phyloP scores from a whole-genome alignment of 1,284 basidiomycete genomes.

The Cystobasidium sp. region DNA sequence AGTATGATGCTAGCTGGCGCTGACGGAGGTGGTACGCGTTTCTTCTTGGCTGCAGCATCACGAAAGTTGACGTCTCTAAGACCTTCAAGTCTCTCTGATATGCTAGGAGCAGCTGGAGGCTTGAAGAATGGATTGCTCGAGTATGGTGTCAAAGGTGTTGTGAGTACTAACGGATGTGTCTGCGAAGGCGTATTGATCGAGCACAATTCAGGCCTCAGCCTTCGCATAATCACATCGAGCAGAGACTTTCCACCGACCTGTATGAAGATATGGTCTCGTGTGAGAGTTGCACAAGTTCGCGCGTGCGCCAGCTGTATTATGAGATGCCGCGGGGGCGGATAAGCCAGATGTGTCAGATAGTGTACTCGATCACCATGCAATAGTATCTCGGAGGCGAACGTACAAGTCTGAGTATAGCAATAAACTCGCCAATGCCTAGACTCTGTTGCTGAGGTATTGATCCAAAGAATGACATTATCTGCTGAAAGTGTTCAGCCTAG shows the following conservation, averaged over 20 bases:
- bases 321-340: background rate
- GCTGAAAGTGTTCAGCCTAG: background rate
- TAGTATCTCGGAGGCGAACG: background rate
- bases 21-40: conserved; percentile 17
- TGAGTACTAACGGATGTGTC: conserved; percentile 41
- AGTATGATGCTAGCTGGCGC: background rate
- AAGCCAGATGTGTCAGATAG: background rate
- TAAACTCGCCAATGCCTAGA: conserved; percentile 32
- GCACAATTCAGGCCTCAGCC: background rate
- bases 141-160: background rate
- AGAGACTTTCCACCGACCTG: conserved; percentile 4
- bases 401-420: conserved; percentile 41
- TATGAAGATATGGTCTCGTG: conserved; percentile 42
- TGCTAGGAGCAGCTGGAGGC: background rate
- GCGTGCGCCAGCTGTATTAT: conserved; percentile 35
- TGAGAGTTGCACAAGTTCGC: conserved; percentile 26
- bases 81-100: background rate
- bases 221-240: background rate
- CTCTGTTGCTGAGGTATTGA: conserved; percentile 42
- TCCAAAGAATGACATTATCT: conserved; percentile 41
- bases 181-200: background rate
- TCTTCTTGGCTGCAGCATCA: conserved; percentile 32
- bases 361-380: background rate
- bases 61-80: conserved; percentile 4
- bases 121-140: conserved; percentile 33